phyloP scores from a whole-genome alignment of 164 flowering plant species.

The Vitis riparia region DNA sequence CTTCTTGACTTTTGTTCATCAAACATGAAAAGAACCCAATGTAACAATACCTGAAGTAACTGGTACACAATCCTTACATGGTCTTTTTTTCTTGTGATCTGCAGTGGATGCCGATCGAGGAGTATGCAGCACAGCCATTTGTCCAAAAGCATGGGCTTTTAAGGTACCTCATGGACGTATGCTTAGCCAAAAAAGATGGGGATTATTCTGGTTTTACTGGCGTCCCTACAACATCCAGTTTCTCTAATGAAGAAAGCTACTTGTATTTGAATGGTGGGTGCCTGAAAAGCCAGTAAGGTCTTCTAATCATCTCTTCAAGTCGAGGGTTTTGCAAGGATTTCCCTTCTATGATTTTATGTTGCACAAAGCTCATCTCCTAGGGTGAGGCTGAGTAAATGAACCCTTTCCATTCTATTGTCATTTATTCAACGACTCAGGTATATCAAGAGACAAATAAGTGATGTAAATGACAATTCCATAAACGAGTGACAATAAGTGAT shows the following conservation, averaged over 20 bases:
- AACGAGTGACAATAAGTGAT: too few relatives aligned
- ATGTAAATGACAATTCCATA: too few relatives aligned
- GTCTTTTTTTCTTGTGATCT: not conserved
- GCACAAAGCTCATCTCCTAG: too few relatives aligned
- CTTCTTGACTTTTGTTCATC: too few relatives aligned
- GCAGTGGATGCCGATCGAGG: slow-evolving; percentile 86
- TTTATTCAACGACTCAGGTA: too few relatives aligned
- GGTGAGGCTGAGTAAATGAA: too few relatives aligned
- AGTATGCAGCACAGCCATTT: slow-evolving; percentile 55
- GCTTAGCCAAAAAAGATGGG: slow-evolving; percentile 41
- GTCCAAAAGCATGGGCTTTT: slow-evolving; percentile 32
- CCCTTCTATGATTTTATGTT: too few relatives aligned
- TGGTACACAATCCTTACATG: not conserved
- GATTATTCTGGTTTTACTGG: slow-evolving; percentile 50
- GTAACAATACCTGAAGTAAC: not conserved
- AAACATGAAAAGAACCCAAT: too few relatives aligned
- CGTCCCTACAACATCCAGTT: slow-evolving; percentile 18
- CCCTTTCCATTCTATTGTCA: too few relatives aligned
- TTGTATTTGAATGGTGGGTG: slow-evolving; percentile 36
- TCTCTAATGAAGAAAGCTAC: slow-evolving; percentile 21
- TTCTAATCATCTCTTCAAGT: too few relatives aligned
- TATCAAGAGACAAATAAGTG: too few relatives aligned
- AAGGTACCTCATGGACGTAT: slow-evolving; percentile 37
- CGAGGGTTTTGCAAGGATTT: too few relatives aligned
- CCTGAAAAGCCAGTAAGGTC: slow-evolving; percentile 4